These are phyloP conservation scores for Amaranthus tricolor DNA, from an alignment of 179 eudicot species.

Conservation along the genomic window DNA sequence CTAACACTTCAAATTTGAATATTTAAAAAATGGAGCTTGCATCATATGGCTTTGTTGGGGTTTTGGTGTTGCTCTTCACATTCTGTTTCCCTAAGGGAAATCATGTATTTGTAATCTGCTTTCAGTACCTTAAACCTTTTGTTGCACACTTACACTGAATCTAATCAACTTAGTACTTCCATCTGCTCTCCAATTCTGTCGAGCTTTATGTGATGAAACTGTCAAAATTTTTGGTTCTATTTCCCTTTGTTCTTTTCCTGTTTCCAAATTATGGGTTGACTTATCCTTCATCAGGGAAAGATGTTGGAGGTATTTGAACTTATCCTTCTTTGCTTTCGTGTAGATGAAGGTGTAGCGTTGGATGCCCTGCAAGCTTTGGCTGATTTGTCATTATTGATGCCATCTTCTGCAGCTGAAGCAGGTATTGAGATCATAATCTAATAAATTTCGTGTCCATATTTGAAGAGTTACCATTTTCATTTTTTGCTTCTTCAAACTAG, in stretches of 20 bases:
- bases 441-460: background rate
- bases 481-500: background rate
- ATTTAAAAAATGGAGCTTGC: too few relatives aligned
- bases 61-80: too few relatives aligned
- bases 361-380: slow-evolving; percentile 94
- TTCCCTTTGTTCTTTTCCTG: background rate
- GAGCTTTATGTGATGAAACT: background rate
- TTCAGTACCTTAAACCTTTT: background rate
- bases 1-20: too few relatives aligned
- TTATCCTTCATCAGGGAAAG: background rate
- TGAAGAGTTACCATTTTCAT: background rate
- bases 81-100: background rate
- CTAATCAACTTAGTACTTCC: background rate
- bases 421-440: slow-evolving; percentile 25
- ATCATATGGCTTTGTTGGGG: too few relatives aligned
- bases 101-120: background rate
- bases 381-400: slow-evolving; percentile 74
- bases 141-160: background rate
- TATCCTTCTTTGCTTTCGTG: slow-evolving; percentile 18
- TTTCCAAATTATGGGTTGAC: background rate
- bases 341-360: slow-evolving; percentile 73
- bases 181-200: background rate
- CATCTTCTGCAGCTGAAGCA: slow-evolving; percentile 38
- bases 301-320: background rate
- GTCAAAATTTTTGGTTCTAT: background rate